Base-by-base conservation (phyloP, 2,329 filamentous ascomycete species). In the Trichoderma koningiopsis region DNA sequence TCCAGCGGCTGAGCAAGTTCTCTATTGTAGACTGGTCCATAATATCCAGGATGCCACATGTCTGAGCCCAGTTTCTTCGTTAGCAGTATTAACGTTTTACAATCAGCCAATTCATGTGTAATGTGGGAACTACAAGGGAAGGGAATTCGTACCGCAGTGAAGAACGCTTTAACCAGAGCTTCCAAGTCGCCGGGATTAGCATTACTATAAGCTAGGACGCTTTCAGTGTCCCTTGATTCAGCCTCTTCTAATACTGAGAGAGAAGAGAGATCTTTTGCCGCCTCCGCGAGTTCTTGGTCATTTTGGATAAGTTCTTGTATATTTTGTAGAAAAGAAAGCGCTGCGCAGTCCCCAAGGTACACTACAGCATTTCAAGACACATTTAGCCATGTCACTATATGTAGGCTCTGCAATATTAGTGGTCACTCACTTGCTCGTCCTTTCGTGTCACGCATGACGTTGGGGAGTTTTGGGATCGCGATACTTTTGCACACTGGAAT, bases 341-440 rank as follows among this genome's bases (percentile, higher is more conserved):
- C 49, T 31, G 33, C 61, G 49, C 61, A 64, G 24, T 62, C 61
- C 31, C 61, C 61, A 29, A 40, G 27, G 14, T 64, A 64, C 61
- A 64, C 49, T 64, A 64, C 14, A 16, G 10, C 4, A 37, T 55
- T 27, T 27, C 14, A 55, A n/a, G 13, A 29, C 31, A 53, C 5
- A 4, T 13, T 37, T 37, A 37, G 35, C 35, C 11, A 14, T 14
- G 11, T 13, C 13, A 14, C 35, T 8, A 33, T 33, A 33, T 10
- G 31, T 33, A 33, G 31, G 31, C 31, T 33, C 31, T 33, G 6
- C 8, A 10, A 37, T 14, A 37, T 37, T 27, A 11, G 11, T 27
- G 47, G 5, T 22, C 35, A 55, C 47, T 14, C 55, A 63, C 49
- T 63, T 27, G 47, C 33, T 27, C 49, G 61, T n/a, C 49, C 59